Conservation (phyloP, 2,329 filamentous ascomycete genomes). For the Arthroderma sp. region DNA sequence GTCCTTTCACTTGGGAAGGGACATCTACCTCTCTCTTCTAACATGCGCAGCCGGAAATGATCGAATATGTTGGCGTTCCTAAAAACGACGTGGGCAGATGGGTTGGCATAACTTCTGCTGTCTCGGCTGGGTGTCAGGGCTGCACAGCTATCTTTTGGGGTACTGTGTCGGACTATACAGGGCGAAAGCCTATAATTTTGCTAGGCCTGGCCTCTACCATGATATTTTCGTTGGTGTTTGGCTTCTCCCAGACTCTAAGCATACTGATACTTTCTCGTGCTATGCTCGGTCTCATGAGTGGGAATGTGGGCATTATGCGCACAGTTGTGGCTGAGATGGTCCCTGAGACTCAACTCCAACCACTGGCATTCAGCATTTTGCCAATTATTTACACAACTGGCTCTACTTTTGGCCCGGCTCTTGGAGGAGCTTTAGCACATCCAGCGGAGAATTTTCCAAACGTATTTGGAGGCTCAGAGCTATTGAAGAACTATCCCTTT, state of each 20-base stretch:
- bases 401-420: conserved; percentile 70
- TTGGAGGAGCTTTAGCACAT: conserved; percentile 75
- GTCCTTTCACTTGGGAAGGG: background rate
- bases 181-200: conserved; percentile 71
- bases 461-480: conserved; percentile 51
- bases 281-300: conserved; percentile 71
- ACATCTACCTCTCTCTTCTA: background rate
- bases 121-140: conserved; percentile 60
- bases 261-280: conserved; percentile 69
- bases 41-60: conserved; percentile 54
- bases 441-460: conserved; percentile 61
- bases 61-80: conserved; percentile 62
- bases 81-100: conserved; percentile 58
- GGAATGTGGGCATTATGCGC: conserved; percentile 80
- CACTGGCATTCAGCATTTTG: conserved; percentile 83
- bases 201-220: conserved; percentile 63
- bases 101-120: conserved; percentile 60
- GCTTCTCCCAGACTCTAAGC: conserved; percentile 61
- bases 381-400: conserved; percentile 79
- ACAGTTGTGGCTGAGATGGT: conserved; percentile 94
- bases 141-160: conserved; percentile 65
- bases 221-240: conserved; percentile 67
- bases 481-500: conserved; percentile 69
- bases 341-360: conserved; percentile 71
- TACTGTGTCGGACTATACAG: conserved; percentile 59